Percentiles rank a stretch among this genome's conserved stretches.
phyloP scores from a whole-genome alignment of 2,329 filamentous ascomycete species.

The Penicillium sp. region DNA sequence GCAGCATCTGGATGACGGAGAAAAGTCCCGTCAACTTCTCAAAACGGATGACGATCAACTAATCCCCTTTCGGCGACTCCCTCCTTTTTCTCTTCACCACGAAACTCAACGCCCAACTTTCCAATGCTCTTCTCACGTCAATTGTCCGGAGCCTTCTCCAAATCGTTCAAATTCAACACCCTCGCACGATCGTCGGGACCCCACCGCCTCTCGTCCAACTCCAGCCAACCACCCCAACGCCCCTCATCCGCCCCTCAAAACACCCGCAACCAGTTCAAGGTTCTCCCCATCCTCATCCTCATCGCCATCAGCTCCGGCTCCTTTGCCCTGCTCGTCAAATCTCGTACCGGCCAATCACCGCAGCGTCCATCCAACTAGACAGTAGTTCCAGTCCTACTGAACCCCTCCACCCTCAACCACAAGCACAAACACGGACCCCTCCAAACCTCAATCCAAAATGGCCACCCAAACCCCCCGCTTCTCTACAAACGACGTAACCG shows the following conservation, averaged over 20 bases:
- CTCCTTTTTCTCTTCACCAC: slow-evolving; percentile 11
- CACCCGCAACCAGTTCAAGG: slow-evolving; percentile 37
- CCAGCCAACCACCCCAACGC: slow-evolving; percentile 10
- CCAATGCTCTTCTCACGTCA: slow-evolving; percentile 7
- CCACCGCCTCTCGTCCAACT: slow-evolving; percentile 18
- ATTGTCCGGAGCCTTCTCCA: slow-evolving; percentile 17
- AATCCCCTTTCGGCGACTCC: slow-evolving; percentile 17
- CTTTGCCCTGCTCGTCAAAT: slow-evolving; percentile 51
- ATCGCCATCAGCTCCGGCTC: slow-evolving; percentile 47
- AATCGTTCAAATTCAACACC: slow-evolving; percentile 4
- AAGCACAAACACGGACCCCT: slow-evolving; percentile 53
- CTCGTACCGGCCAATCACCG: slow-evolving; percentile 33
- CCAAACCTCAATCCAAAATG: slow-evolving; percentile 15
- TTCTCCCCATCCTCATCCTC: slow-evolving; percentile 44
- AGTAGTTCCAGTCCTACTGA: slow-evolving; percentile 28
- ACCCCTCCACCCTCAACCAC: slow-evolving; percentile 43
- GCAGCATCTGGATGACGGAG: background rate
- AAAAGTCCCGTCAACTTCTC: background rate
- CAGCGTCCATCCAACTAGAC: slow-evolving; percentile 9
- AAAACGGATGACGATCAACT: slow-evolving; percentile 4
- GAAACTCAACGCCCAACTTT: background rate
- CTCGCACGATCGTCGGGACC: slow-evolving; percentile 14
- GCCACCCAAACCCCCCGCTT: slow-evolving; percentile 62
- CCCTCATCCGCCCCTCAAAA: slow-evolving; percentile 25
- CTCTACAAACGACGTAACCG: slow-evolving; percentile 73